phyloP scores from a whole-genome alignment of 202 grass and related monocot genomes.

The Saccharum hybrid region DNA sequence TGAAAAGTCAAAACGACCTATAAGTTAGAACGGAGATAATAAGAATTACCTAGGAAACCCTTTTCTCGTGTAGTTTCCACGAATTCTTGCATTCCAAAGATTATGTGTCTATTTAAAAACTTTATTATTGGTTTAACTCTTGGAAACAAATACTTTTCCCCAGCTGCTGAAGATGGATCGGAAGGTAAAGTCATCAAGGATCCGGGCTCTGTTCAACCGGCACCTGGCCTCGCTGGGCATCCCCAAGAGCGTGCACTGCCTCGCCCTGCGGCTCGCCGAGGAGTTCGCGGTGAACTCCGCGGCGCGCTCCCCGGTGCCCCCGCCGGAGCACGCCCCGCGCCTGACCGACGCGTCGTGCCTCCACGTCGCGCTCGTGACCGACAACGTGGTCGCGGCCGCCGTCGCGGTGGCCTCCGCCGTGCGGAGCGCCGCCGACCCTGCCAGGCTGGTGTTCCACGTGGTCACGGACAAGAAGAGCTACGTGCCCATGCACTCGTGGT shows the following conservation, averaged over 20 bases:
- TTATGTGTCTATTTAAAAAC: neutral
- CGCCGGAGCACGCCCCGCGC: constrained; percentile 67
- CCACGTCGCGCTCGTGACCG: constrained; percentile 79
- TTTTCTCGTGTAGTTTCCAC: too few species aligned
- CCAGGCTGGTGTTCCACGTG: constrained; percentile 84
- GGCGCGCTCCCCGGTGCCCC: constrained; percentile 78
- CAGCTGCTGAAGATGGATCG: constrained; percentile 94
- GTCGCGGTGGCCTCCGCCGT: constrained; percentile 68
- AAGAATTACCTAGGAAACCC: too few species aligned
- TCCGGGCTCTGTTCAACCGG: constrained; percentile 59
- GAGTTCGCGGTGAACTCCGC: constrained; percentile 81
- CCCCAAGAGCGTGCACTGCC: constrained; percentile 89
- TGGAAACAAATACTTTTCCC: neutral
- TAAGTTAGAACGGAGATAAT: too few species aligned
- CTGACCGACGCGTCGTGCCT: constrained; percentile 60
- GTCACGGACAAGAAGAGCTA: constrained; percentile 94
- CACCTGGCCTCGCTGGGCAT: constrained; percentile 76
- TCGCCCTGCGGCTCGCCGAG: constrained; percentile 67
- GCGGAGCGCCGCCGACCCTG: constrained; percentile 52
- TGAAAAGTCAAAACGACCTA: too few species aligned
- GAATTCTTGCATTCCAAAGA: neutral
- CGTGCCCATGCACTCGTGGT: constrained; percentile 90
- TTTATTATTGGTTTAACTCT: neutral
- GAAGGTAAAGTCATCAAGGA: constrained; percentile 64
- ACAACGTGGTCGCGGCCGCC: constrained; percentile 82